phyloP scores from a whole-genome alignment of 257 asterid genomes.

The Vinca minor region DNA sequence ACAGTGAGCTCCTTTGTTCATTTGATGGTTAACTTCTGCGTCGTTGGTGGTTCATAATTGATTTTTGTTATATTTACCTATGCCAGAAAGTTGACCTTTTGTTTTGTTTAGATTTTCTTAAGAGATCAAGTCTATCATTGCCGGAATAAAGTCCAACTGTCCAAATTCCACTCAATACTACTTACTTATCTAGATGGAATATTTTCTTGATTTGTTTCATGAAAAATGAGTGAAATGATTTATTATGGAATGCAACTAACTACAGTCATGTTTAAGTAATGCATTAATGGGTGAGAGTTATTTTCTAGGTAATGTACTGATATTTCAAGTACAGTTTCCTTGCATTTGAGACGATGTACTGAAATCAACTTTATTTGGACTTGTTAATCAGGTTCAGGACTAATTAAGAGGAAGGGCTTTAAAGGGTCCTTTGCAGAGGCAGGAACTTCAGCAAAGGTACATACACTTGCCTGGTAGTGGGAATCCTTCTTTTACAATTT shows the following conservation, averaged over 20 bases:
- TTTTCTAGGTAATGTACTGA: not conserved
- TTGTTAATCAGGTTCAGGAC: slow-evolving; percentile 55
- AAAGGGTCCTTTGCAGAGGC: slow-evolving; percentile 74
- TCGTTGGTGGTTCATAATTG: too few relatives aligned
- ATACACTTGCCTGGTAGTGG: not conserved
- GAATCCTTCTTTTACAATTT: not conserved
- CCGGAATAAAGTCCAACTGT: too few relatives aligned
- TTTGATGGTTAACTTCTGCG: too few relatives aligned
- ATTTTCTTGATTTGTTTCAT: not conserved
- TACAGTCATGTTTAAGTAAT: too few relatives aligned
- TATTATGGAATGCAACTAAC: too few relatives aligned
- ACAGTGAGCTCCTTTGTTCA: too few relatives aligned
- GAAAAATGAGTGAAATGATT: not conserved
- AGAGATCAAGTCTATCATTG: not conserved
- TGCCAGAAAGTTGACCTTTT: not conserved
- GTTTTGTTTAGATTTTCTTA: not conserved
- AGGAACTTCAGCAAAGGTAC: slow-evolving; percentile 81
- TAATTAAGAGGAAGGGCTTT: slow-evolving; percentile 61
- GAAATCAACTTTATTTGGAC: not conserved
- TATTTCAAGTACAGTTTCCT: not conserved
- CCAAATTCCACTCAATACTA: not conserved
- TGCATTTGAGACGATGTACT: slow-evolving; percentile 4
- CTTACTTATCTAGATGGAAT: not conserved
- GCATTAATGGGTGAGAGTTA: not conserved
- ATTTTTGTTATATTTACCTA: too few relatives aligned